Evolutionary conservation across 495 filamentous ascomycete species (phyloP), one percentile per base, ranked within the genome.

Genomic region (Neurospora hispaniola): DNA sequence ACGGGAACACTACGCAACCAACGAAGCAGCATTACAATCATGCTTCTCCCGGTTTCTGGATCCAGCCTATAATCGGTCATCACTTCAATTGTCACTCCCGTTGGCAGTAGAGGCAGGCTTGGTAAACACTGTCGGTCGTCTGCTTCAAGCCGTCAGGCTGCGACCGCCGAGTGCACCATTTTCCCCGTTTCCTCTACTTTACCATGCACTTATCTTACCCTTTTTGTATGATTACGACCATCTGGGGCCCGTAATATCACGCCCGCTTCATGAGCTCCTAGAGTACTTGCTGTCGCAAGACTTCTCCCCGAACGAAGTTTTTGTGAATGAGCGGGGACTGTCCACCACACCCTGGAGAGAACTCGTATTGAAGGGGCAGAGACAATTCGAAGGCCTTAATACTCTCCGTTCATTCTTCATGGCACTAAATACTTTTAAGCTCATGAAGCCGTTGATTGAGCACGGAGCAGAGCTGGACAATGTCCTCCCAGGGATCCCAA

Each of bases 141-240:
- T 59, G 5, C 23, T 59, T 59, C 0, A 5, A 27, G 2, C 5
- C 0, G 11, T 27, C 23, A 5, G 4, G 11, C 4, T 2, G 11
- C 48, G 1, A 2, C 23, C 48, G 11, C 23, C 5, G 0, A 23
- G 23, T 16, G 4, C 11, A 7, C 23, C 11, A 0, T 16, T 0
- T 59, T 27, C 6, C 11, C 23, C 11, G 11, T 59, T 59, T 8
- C 48, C 48, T 0, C 0, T 31, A 0, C 48, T 59, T 14, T 23
- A 27, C 20, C 48, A 59, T 59, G 14, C 48, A 7, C 0, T 59
- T 0, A 27, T 0, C 14, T 14, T 11, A 2, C 48, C 48, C 10
- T 0, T 48, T 59, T 11, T 59, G 23, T 41, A 1, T 39, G 5
- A 5, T 5, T 8, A 8, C 5, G 1, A 8, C 39, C 0, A 8